A percentile compares a stretch with the other conserved stretches of the same genome.
Conservation (phyloP, 306 rosid species). For the Glycine tomentella region DNA sequence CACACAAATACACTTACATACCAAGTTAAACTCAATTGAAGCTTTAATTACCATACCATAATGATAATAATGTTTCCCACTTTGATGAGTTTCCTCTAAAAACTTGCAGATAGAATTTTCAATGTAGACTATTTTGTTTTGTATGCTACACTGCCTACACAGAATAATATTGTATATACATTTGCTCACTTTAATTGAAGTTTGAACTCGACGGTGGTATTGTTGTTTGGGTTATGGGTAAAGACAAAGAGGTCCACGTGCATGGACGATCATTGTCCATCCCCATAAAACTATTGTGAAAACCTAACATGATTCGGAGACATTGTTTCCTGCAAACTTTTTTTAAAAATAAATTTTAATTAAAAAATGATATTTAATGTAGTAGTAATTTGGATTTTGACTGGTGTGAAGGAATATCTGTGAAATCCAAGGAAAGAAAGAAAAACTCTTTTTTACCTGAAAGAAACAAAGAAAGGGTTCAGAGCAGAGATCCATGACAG, state of each 20-base stretch:
- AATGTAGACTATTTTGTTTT: conserved; percentile 45
- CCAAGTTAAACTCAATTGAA: conserved; percentile 17
- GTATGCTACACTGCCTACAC: background rate
- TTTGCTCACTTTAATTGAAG: conserved; percentile 48
- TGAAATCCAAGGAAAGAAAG: conserved; percentile 44
- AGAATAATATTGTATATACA: conserved; percentile 33
- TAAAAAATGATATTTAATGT: background rate
- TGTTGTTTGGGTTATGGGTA: conserved; percentile 59
- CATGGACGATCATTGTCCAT: conserved; percentile 73
- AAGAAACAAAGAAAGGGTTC: conserved; percentile 56
- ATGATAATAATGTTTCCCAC: too few relatives aligned
- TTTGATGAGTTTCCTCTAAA: too few relatives aligned
- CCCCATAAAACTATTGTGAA: conserved; percentile 56
- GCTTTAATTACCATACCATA: conserved; percentile 22
- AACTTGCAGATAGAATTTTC: conserved; percentile 31
- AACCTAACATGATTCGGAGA: conserved; percentile 47
- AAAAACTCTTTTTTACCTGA: conserved; percentile 21
- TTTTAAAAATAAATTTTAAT: background rate
- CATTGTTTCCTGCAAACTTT: conserved; percentile 43
- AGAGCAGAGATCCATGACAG: conserved; percentile 49
- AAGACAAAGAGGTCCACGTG: conserved; percentile 73
- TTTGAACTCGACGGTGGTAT: conserved; percentile 60
- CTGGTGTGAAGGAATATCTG: conserved; percentile 52
- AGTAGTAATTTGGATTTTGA: conserved; percentile 51
- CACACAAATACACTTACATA: background rate